phyloP scores from a whole-genome alignment of 2,329 filamentous ascomycete genomes.

The Trichoderma aggressivum region DNA sequence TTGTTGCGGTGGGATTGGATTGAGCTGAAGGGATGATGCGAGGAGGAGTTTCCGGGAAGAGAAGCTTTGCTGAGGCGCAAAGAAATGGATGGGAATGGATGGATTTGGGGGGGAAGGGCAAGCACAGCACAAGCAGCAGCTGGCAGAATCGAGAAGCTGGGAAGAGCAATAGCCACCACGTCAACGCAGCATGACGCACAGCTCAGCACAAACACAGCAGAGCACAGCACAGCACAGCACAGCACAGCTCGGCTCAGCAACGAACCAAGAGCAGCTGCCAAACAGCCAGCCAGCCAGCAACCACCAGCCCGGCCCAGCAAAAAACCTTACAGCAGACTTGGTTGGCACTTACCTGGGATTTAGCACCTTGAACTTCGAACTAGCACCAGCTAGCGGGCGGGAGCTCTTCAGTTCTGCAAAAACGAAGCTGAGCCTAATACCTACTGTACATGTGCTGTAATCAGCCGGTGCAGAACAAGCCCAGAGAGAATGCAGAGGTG shows the following conservation, averaged over 20 bases:
- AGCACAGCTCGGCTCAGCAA: not conserved
- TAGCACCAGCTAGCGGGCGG: not conserved
- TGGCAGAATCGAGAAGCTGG: not conserved
- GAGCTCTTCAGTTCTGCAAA: not conserved
- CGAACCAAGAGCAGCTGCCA: no score
- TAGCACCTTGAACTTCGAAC: not conserved
- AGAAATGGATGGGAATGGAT: not conserved
- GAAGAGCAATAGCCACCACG: not conserved
- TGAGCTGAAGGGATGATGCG: not conserved
- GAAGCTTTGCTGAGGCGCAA: not conserved
- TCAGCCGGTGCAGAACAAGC: not conserved
- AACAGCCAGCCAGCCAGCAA: not conserved
- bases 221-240: not conserved
- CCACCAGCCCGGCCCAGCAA: not conserved
- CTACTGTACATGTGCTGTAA: not conserved
- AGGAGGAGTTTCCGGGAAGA: not conserved
- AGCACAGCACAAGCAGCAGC: no score
- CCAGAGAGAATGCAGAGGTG: slow-evolving; percentile 9
- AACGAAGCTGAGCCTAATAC: not conserved
- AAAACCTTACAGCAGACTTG: not conserved
- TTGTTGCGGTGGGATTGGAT: not conserved
- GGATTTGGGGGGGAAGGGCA: no score
- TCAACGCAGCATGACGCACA: not conserved
- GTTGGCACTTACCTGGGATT: not conserved
- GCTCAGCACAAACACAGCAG: not conserved